A percentile compares a stretch with the other conserved stretches of the same genome.
Conservation (phyloP, 148 eudicot genomes). For the Fagopyrum tataricum region DNA sequence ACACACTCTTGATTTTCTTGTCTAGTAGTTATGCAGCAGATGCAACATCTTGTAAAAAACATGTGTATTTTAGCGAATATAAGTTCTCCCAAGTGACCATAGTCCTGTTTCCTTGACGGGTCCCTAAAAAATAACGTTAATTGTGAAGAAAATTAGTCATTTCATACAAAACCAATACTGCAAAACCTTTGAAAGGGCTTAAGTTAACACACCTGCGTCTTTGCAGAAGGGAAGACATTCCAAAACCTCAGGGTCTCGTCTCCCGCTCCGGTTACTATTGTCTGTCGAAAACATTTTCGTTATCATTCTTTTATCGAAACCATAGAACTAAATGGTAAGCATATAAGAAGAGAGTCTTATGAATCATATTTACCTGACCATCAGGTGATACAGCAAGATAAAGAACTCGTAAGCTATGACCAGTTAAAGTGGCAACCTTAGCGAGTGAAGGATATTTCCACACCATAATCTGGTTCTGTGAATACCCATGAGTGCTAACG, state of each 20-base stretch:
- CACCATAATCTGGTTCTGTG: slow-evolving; percentile 97
- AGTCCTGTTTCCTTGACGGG: slow-evolving; percentile 75
- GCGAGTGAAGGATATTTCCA: slow-evolving; percentile 93
- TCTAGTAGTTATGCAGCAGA: too few species aligned
- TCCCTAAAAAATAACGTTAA: slow-evolving; percentile 59
- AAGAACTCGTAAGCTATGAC: slow-evolving; percentile 87
- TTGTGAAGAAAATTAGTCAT: too few species aligned
- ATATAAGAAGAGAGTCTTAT: not conserved
- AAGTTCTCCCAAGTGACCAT: slow-evolving; percentile 85
- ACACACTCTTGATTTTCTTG: too few species aligned
- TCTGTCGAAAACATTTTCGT: slow-evolving; percentile 29
- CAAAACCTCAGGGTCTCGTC: slow-evolving; percentile 93
- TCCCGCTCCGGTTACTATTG: slow-evolving; percentile 98
- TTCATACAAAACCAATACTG: too few species aligned
- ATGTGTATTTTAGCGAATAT: slow-evolving; percentile 45
- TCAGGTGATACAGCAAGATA: slow-evolving; percentile 94
- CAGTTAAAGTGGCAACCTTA: slow-evolving; percentile 96
- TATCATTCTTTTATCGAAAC: too few species aligned
- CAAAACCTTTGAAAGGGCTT: too few species aligned
- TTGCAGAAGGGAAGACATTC: slow-evolving; percentile 91
- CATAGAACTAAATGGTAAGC: not conserved
- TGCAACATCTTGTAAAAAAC: too few species aligned
- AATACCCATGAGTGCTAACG: slow-evolving; percentile 99
- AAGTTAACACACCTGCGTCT: slow-evolving; percentile 43
- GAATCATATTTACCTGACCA: slow-evolving; percentile 65